phyloP scores from a whole-genome alignment of 352 stramenopile genomes.

The Phytophthora fragariae region DNA sequence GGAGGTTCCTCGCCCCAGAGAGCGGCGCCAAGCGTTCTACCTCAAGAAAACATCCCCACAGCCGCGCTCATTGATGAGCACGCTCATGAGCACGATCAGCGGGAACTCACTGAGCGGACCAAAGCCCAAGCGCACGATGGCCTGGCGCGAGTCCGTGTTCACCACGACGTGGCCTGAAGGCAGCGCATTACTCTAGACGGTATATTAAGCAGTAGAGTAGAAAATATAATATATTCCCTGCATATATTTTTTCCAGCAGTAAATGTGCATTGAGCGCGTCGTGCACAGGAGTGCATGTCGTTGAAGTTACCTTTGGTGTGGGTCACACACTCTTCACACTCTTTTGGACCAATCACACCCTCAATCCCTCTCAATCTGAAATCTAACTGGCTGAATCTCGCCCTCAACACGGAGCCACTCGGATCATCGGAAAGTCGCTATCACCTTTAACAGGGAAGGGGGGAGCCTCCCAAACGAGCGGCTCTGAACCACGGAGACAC shows the following conservation, averaged over 20 bases:
- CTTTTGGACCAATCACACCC: conserved; percentile 18
- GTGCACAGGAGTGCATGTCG: conserved; percentile 7
- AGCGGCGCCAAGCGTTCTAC: conserved; percentile 31
- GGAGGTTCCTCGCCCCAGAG: conserved; percentile 10
- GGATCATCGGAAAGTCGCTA: conserved; percentile 7
- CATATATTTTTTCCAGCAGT: not conserved
- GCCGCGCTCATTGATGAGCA: conserved; percentile 34
- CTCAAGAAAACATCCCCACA: conserved; percentile 22
- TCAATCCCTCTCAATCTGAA: not conserved
- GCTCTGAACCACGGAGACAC: conserved; percentile 41
- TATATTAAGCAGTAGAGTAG: not conserved
- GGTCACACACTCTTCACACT: not conserved
- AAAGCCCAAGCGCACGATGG: conserved; percentile 30
- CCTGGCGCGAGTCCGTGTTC: conserved; percentile 38
- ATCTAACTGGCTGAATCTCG: not conserved
- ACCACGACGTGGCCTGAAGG: conserved; percentile 16
- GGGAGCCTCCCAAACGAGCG: conserved; percentile 34
- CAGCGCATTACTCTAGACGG: not conserved
- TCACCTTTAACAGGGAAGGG: conserved; percentile 1
- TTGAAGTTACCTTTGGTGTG: conserved; percentile 33
- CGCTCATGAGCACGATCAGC: conserved; percentile 20
- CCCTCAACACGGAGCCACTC: conserved; percentile 1
- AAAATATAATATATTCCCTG: not conserved
- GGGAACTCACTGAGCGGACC: conserved; percentile 8
- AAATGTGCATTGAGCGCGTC: not conserved